These are phyloP conservation scores for Irpex rosettiformis DNA, from an alignment of 1,284 basidiomycete species.

Conservation along the genomic window DNA sequence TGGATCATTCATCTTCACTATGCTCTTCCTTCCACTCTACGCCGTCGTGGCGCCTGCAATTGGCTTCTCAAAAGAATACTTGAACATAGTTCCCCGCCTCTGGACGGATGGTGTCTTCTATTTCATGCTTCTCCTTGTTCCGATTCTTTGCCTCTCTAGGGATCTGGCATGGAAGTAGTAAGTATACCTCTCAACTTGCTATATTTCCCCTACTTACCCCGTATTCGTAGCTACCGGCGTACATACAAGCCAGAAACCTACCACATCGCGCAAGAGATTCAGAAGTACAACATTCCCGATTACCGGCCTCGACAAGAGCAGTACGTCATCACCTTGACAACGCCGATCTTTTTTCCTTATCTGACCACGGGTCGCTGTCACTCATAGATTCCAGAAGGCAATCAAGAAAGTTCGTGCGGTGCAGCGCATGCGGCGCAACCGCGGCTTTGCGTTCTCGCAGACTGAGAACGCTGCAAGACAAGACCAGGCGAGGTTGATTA, in stretches of 20 bases:
- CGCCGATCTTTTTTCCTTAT: slow-evolving; percentile 6
- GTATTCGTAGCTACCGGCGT: slow-evolving; percentile 69
- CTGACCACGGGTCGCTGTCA: not conserved
- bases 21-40: slow-evolving; percentile 92
- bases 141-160: slow-evolving; percentile 82
- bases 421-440: slow-evolving; percentile 90
- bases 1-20: slow-evolving; percentile 94
- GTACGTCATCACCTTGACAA: slow-evolving; percentile 42
- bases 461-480: slow-evolving; percentile 81
- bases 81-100: slow-evolving; percentile 81
- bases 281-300: slow-evolving; percentile 97
- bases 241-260: slow-evolving; percentile 91
- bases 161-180: slow-evolving; percentile 98
- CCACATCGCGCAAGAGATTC: slow-evolving; percentile 95
- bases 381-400: slow-evolving; percentile 84
- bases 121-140: slow-evolving; percentile 86
- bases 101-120: slow-evolving; percentile 91
- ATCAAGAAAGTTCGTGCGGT: slow-evolving; percentile 98
- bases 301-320: slow-evolving; percentile 97
- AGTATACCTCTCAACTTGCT: slow-evolving; percentile 26
- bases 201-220: not conserved
- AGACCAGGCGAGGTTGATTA: slow-evolving; percentile 83
- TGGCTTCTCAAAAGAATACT: slow-evolving; percentile 89
- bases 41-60: slow-evolving; percentile 85
- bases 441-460: slow-evolving; percentile 96